These are phyloP conservation scores for Fusarium haematococcum DNA, from an alignment of 2,329 filamentous ascomycete species.

Conservation along the genomic window DNA sequence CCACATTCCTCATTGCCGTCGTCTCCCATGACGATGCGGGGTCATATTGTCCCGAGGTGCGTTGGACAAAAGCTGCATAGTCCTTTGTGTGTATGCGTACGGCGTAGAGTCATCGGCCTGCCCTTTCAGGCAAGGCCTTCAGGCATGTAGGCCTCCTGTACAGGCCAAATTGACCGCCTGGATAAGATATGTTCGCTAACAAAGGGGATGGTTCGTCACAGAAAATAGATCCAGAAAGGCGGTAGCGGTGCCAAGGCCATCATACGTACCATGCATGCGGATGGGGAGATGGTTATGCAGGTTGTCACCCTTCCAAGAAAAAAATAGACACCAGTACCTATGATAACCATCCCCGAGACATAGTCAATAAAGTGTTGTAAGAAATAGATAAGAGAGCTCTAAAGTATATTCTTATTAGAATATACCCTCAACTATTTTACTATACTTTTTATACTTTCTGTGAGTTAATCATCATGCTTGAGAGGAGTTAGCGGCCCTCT, in stretches of 20 bases:
- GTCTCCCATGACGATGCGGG: not conserved
- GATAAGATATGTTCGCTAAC: not conserved
- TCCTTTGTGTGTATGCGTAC: not conserved
- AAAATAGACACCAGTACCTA: too few relatives aligned
- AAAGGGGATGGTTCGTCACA: not conserved
- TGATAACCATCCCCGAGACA: too few relatives aligned
- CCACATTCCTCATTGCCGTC: not conserved
- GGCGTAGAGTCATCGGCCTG: not conserved
- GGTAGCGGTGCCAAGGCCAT: not conserved
- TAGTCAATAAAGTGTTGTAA: too few relatives aligned
- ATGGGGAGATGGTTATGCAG: constrained; percentile 3
- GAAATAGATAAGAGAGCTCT: too few relatives aligned
- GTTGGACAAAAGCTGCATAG: not conserved
- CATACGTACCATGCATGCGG: constrained; percentile 4
- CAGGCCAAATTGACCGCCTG: not conserved
- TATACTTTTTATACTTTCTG: too few relatives aligned
- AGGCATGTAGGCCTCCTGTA: not conserved
- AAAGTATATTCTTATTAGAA: too few relatives aligned
- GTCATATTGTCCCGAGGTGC: not conserved
- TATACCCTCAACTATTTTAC: too few relatives aligned
- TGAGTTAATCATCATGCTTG: too few relatives aligned
- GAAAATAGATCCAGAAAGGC: not conserved
- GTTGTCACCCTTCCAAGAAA: not conserved
- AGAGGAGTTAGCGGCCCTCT: too few relatives aligned
- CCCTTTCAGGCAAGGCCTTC: constrained; percentile 2